Base-by-base conservation (phyloP, 2,329 filamentous ascomycete genomes). In the Penicillium sp. region DNA sequence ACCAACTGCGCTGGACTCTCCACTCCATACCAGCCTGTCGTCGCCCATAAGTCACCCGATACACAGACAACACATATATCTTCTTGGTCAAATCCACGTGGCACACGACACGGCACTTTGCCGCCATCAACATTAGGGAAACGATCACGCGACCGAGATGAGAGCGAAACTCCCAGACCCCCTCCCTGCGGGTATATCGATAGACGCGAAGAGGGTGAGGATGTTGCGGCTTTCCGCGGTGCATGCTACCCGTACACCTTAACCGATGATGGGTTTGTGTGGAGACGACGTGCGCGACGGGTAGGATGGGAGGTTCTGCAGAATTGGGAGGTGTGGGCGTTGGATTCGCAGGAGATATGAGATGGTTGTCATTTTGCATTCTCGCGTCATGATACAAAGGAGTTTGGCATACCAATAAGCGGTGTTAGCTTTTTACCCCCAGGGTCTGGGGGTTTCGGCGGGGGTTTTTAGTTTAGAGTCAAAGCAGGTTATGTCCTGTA, bases 261-360 rank as follows among this genome's bases (percentile, higher is more conserved):
- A 4, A 48, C 50, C 3, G 57, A 57, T n/a, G 66, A 66, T 10
- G 66, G 67, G 8, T 64, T 69, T 17, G 54, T 70, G 10, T 73
- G 71, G 63, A 68, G 69, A 54, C 70, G 77, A 19, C 65, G 63
- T 12, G 64, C 77, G 25, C 69, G 69, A 8, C 70, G 73, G 23
- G 73, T 76, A 8, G 69, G 70, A 6, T 77, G 75, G 73, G 74
- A 78, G 6, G 72, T 75, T 6, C 62, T 79, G 15, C 71, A 74
- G 52, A 60, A 76, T 42, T 78, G 76, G 71, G 77, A 78, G 56
- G 75, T 79, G 19, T 79, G 76, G 76, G 72, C 69, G 8, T 64
- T 78, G 59, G 77, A 79, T 62, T 65, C 71, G 7, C 71, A 75
- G 63, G 76, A 78, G 49, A 65, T 67, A 37, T 62, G 49, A 57